Conservation (phyloP, 768 basidiomycete genomes). For the Leccinum subgranulosum region DNA sequence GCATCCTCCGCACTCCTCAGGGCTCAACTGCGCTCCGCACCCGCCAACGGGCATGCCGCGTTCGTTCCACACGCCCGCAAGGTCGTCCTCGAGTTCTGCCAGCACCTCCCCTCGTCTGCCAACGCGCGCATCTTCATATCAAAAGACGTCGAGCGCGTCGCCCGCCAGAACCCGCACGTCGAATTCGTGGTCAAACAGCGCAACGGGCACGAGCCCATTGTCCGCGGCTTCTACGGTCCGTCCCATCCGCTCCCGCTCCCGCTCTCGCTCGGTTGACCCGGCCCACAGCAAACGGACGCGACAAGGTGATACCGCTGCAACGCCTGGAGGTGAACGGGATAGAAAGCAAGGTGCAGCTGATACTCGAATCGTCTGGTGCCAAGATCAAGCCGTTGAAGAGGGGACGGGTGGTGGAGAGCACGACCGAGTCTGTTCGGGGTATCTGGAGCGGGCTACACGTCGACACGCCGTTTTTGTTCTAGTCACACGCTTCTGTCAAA, state of each 20-base stretch:
- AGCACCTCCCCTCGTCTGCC: constrained; percentile 73
- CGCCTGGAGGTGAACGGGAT: constrained; percentile 71
- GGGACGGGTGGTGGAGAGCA: constrained; percentile 65
- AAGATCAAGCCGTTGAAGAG: constrained; percentile 80
- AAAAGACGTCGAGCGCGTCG: constrained; percentile 61
- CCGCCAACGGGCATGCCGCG: constrained; percentile 70
- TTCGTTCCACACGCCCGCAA: constrained; percentile 82
- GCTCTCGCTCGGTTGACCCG: constrained; percentile 11
- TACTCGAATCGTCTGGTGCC: constrained; percentile 84
- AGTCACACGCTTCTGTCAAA: constrained; percentile 14
- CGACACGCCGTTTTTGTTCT: constrained; percentile 60
- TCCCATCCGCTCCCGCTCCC: constrained; percentile 4
- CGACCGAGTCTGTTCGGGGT: constrained; percentile 76
- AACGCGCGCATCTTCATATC: constrained; percentile 68
- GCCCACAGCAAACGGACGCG: constrained; percentile 73
- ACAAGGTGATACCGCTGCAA: constrained; percentile 84
- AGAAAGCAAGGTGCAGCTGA: constrained; percentile 72
- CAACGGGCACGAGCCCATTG: constrained; percentile 71
- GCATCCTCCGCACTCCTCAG: constrained; percentile 39
- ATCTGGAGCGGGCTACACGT: constrained; percentile 91
- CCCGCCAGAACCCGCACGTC: constrained; percentile 73
- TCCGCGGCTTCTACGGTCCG: constrained; percentile 79
- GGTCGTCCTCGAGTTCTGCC: constrained; percentile 86
- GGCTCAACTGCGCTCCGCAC: constrained; percentile 50
- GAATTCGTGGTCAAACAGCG: constrained; percentile 81